These are phyloP conservation scores for Cladosporium sp. DNA, from an alignment of 2,329 filamentous ascomycete species.

Conservation along the genomic window DNA sequence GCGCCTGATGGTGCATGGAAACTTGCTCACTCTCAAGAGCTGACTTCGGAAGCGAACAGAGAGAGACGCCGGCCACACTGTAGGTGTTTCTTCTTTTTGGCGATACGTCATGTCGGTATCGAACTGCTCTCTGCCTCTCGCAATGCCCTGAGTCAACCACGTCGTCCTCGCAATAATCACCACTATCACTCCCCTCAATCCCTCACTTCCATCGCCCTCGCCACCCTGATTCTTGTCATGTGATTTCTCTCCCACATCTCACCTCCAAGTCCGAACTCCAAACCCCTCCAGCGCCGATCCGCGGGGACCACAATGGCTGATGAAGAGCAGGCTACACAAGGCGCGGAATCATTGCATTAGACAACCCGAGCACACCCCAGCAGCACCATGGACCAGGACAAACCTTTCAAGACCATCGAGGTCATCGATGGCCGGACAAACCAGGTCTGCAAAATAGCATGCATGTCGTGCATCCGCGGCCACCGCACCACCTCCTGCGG, in stretches of 20 bases:
- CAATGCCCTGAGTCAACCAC: conserved; percentile 4
- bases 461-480: conserved; percentile 34
- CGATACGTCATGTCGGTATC: conserved; percentile 16
- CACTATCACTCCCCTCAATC: not conserved
- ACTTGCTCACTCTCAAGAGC: conserved; percentile 21
- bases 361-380: not conserved
- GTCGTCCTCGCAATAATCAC: not conserved
- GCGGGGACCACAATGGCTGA: conserved; percentile 9
- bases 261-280: conserved; percentile 1
- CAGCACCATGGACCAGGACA: conserved; percentile 25
- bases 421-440: conserved; percentile 29
- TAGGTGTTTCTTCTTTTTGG: conserved; percentile 15
- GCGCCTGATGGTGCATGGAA: conserved; percentile 16
- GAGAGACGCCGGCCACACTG: conserved; percentile 5
- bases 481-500: conserved; percentile 33
- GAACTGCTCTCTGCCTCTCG: conserved; percentile 16
- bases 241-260: conserved; percentile 1
- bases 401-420: conserved; percentile 34
- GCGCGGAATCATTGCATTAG: not conserved
- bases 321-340: conserved; percentile 13
- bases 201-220: not conserved
- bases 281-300: conserved; percentile 1
- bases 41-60: conserved; percentile 2
- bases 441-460: conserved; percentile 31
- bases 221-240: conserved; percentile 11